phyloP scores from a whole-genome alignment of 2,329 filamentous ascomycete genomes.

The Alternaria alternata region DNA sequence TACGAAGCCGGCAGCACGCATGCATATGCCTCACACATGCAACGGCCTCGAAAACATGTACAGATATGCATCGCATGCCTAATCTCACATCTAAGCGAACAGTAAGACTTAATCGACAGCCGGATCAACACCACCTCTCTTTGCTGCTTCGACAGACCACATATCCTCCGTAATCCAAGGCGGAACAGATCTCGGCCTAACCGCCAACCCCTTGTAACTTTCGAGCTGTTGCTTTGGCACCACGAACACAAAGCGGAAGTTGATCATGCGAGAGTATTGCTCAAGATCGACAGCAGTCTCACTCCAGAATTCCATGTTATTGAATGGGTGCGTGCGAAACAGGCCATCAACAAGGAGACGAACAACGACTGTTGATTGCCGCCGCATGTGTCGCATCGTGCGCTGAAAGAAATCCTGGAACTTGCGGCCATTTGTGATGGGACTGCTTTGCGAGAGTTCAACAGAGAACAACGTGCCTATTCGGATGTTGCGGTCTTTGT shows the following conservation, averaged over 20 bases:
- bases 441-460: not conserved
- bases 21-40: not conserved
- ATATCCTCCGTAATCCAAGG: not conserved
- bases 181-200: not conserved
- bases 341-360: not conserved
- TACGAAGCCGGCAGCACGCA: not conserved
- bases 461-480: not conserved
- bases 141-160: not conserved
- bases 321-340: not conserved
- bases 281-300: not conserved
- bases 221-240: not conserved
- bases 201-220: not conserved
- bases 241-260: not conserved
- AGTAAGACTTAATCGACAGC: not conserved
- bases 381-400: not conserved
- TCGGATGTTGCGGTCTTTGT: not conserved
- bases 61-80: not conserved
- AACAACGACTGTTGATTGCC: not conserved
- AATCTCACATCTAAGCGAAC: not conserved
- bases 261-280: not conserved
- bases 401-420: not conserved
- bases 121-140: not conserved
- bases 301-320: not conserved
- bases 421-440: not conserved
- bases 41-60: not conserved